Conservation (phyloP, 2,329 filamentous ascomycete genomes). For the Ilyonectria mors-panacis region DNA sequence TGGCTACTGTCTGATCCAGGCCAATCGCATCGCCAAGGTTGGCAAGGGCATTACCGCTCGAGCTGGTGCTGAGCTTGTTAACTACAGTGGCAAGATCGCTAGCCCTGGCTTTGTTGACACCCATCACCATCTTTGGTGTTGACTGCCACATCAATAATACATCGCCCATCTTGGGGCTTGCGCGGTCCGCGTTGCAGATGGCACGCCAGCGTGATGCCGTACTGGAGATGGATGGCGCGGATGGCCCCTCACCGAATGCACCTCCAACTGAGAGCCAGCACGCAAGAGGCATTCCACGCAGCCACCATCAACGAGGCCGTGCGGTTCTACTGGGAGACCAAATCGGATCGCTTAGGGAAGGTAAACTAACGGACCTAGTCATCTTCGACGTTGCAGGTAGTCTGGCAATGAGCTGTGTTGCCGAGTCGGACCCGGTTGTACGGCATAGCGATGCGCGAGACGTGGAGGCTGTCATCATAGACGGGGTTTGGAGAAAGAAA, state of each 20-base stretch:
- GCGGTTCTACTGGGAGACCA: conserved; percentile 24
- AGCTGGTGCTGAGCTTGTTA: background rate
- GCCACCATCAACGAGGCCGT: conserved; percentile 27
- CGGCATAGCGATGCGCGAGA: conserved; percentile 24
- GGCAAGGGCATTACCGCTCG: background rate
- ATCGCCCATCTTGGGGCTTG: conserved; percentile 17
- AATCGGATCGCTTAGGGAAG: conserved; percentile 26
- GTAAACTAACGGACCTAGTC: conserved; percentile 25
- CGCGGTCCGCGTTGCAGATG: conserved; percentile 22
- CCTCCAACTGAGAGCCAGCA: conserved; percentile 20
- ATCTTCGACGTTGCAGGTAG: conserved; percentile 22
- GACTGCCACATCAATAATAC: conserved; percentile 27
- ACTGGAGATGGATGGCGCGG: conserved; percentile 1
- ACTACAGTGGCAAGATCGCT: conserved; percentile 33
- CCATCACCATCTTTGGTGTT: conserved; percentile 34
- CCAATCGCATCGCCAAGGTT: conserved; percentile 24
- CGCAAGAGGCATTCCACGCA: conserved; percentile 24
- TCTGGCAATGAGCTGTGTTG: conserved; percentile 17
- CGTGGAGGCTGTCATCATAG: conserved; percentile 23
- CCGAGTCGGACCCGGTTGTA: conserved; percentile 25
- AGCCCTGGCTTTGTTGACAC: conserved; percentile 36
- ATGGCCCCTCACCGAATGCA: conserved; percentile 13
- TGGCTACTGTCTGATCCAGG: conserved; percentile 16
- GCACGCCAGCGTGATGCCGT: conserved; percentile 20
- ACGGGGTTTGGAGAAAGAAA: conserved; percentile 29